Evolutionary conservation across 371 early-diverging fungal species (phyloP), one percentile per base, ranked within the genome.

Genomic region (Mucor sp.): DNA sequence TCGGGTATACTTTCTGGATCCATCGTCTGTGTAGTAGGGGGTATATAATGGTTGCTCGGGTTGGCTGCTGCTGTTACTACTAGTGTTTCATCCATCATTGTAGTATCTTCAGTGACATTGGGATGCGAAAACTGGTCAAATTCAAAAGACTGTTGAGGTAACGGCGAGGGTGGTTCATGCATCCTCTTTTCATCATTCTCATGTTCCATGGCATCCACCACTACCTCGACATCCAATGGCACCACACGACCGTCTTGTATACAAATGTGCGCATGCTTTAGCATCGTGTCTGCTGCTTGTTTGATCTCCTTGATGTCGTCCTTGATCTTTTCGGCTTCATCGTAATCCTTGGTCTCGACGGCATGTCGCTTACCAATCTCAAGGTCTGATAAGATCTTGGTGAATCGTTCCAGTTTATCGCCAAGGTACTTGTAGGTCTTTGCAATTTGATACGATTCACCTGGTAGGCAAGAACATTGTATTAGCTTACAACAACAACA

Each of bases 291-390:
- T n/a, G 74, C 67, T 14, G 67, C 62, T 57, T 70, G 66, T 53
- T 67, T 73, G 7, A 72, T 70, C 58, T 67, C 74, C 25, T 65
- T 65, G 12, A 76, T 72, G 35, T 72, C 76, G 33, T 75, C 76
- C 82, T 93, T 92, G 25, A 88, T 75, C 47, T 87, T 85, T 60
- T 89, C 91, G 1, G 94, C 94, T 66, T 84, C 78, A 58, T 91
- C 93, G 70, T 89, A 93, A 32, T 93, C 91, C 65, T 93, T 92
- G 19, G 74, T 74, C 43, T 87, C 81, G 3, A 90, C 87, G 6
- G 91, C 90, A 30, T 83, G 76, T 21, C 81, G 77, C 65, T 92
- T 92, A 32, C 82, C 72, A 48, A 78, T 68, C 57, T 87, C 85
- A 19, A 91, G 62, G 41, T 80, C 80, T 11, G 84, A 74, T 35